These are phyloP conservation scores for Eutrema salsugineum DNA, from an alignment of 441 rosid species.

Conservation along the genomic window DNA sequence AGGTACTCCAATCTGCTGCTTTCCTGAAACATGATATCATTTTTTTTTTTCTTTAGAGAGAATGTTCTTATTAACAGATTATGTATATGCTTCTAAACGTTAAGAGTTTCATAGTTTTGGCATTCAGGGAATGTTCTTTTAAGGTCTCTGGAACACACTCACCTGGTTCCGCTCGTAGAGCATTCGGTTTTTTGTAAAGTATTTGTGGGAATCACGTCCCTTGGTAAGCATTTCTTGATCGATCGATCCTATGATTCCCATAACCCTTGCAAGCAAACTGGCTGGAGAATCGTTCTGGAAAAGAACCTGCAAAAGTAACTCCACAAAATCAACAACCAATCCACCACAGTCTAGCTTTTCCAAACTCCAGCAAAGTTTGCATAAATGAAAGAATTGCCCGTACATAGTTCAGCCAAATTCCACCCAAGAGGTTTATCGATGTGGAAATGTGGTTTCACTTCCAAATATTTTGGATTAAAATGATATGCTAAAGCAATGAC, in stretches of 20 bases:
- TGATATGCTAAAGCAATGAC: neutral
- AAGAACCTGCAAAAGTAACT: slow-evolving; percentile 57
- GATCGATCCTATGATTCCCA: slow-evolving; percentile 80
- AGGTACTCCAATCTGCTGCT: slow-evolving; percentile 76
- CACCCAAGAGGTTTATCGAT: too few species aligned
- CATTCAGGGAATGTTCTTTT: neutral
- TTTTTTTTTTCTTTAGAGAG: neutral
- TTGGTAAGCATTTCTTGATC: slow-evolving; percentile 82
- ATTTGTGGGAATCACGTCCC: slow-evolving; percentile 93
- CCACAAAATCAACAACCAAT: neutral
- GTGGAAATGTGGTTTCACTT: neutral
- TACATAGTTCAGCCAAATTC: too few species aligned
- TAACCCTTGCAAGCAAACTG: slow-evolving; percentile 84
- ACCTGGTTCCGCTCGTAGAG: slow-evolving; percentile 98
- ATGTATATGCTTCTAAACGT: neutral
- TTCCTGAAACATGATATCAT: slow-evolving; percentile 46
- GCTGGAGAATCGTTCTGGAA: slow-evolving; percentile 99
- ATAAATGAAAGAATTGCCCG: neutral
- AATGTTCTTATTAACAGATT: neutral
- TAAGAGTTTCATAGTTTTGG: neutral
- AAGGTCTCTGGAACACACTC: neutral
- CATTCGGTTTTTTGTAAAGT: slow-evolving; percentile 90
- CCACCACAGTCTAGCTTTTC: neutral
- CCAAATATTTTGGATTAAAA: neutral
- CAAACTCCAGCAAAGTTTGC: neutral